These are phyloP conservation scores for Mucor sp. DNA, from an alignment of 371 early-diverging fungal genomes.

Conservation along the genomic window DNA sequence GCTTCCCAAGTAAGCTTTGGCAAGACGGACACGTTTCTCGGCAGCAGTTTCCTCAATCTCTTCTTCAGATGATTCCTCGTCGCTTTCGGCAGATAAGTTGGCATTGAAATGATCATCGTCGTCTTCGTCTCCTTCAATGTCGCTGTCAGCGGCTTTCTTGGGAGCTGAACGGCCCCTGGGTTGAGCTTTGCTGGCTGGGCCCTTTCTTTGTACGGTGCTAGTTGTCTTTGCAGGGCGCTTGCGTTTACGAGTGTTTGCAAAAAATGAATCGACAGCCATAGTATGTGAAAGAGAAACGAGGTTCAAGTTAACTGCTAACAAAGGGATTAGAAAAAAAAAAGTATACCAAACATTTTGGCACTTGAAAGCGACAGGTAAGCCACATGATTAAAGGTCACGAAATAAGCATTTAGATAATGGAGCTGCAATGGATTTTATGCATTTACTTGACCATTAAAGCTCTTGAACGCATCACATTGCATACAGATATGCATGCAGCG, in stretches of 20 bases:
- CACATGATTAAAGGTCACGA: constrained; percentile 21
- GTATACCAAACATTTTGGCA: constrained; percentile 1
- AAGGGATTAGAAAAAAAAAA: constrained; percentile 15
- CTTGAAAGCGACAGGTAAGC: background rate
- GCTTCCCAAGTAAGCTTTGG: constrained; percentile 85
- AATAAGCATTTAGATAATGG: background rate
- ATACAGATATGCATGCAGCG: background rate
- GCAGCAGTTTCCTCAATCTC: constrained; percentile 83
- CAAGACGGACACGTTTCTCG: constrained; percentile 89
- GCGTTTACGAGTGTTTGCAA: constrained; percentile 37
- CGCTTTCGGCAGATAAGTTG: constrained; percentile 54
- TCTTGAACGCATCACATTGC: background rate
- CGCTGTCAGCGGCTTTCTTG: constrained; percentile 20
- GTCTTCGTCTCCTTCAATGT: constrained; percentile 40
- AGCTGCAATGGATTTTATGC: background rate
- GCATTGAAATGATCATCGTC: constrained; percentile 50
- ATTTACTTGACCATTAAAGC: background rate
- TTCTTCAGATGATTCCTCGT: constrained; percentile 67
- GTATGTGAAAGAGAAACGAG: background rate
- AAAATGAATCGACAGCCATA: constrained; percentile 39
- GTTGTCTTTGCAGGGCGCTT: constrained; percentile 29
- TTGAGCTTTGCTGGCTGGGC: constrained; percentile 1
- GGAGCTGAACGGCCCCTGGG: constrained; percentile 3
- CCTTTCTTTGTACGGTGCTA: constrained; percentile 12
- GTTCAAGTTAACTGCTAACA: background rate